Percentiles rank a stretch among this genome's conserved stretches.
Conservation (phyloP, 768 basidiomycete genomes). For the Hypholoma sublateritium region DNA sequence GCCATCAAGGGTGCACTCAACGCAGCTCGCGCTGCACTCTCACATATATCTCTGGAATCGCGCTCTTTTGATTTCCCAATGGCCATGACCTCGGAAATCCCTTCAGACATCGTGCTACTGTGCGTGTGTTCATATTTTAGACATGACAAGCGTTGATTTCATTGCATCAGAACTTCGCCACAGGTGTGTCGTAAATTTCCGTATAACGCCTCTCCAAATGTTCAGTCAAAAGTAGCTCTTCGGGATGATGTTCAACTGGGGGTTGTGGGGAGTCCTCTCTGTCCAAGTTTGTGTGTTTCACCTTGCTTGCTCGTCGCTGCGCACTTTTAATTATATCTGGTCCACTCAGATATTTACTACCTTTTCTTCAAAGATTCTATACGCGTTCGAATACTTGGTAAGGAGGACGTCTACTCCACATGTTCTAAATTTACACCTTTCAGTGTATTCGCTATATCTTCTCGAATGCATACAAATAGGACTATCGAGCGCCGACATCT, state of each 20-base stretch:
- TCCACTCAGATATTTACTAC: background rate
- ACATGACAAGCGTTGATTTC: background rate
- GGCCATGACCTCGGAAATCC: background rate
- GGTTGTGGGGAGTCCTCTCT: background rate
- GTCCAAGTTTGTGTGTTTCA: slow-evolving; percentile 1
- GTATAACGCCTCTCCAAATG: background rate
- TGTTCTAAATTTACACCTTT: background rate
- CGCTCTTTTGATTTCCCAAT: background rate
- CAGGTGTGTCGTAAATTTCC: background rate
- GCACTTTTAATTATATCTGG: no score
- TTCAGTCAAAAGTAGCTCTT: background rate
- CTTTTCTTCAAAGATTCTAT: slow-evolving; percentile 2
- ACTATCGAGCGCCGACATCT: slow-evolving; percentile 2
- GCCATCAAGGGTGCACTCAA: no score
- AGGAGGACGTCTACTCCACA: background rate
- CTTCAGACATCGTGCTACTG: background rate
- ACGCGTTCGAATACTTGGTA: background rate
- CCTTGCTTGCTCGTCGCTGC: background rate
- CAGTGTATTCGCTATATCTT: background rate
- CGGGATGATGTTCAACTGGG: slow-evolving; percentile 4
- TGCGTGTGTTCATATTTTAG: background rate
- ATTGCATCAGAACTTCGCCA: background rate
- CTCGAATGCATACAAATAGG: slow-evolving; percentile 1
- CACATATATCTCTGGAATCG: no score
- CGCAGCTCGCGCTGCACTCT: no score